phyloP scores from a whole-genome alignment of 2,329 filamentous ascomycete genomes.

The Madurella fahalii region DNA sequence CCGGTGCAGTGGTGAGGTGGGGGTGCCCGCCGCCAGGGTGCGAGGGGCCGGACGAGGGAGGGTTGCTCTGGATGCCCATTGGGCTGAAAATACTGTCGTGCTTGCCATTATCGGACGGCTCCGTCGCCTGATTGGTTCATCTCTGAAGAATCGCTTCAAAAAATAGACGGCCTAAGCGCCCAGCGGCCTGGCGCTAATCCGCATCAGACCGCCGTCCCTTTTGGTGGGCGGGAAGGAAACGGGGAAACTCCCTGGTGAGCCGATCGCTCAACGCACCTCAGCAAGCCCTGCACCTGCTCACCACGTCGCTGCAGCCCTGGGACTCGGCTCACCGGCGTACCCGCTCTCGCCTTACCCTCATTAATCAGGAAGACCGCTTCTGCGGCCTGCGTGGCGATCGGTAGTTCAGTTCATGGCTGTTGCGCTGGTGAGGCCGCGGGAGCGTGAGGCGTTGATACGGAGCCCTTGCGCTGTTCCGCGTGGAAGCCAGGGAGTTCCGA shows the following conservation, averaged over 20 bases:
- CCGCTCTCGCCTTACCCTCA: neutral
- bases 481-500: neutral
- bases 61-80: slow-evolving; percentile 25
- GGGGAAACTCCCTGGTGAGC: slow-evolving; percentile 2
- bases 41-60: slow-evolving; percentile 17
- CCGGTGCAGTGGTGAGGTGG: slow-evolving; percentile 10
- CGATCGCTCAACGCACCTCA: slow-evolving; percentile 7
- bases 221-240: slow-evolving; percentile 13
- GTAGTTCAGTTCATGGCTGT: neutral
- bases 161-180: slow-evolving; percentile 28
- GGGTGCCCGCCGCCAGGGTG: slow-evolving; percentile 1
- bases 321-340: slow-evolving; percentile 6
- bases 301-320: neutral
- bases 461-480: neutral
- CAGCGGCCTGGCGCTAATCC: slow-evolving; percentile 19
- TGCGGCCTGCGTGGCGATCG: neutral
- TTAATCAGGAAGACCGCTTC: neutral
- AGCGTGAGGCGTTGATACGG: slow-evolving; percentile 2
- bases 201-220: no score
- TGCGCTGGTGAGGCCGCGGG: slow-evolving; percentile 6
- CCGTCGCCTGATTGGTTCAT: slow-evolving; percentile 28
- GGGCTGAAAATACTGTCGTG: slow-evolving; percentile 30
- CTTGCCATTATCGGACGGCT: slow-evolving; percentile 24
- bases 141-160: slow-evolving; percentile 13
- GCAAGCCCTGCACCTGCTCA: neutral